A percentile compares a stretch with the other conserved stretches of the same genome.
Evolutionary conservation across 2,329 filamentous ascomycete genomes (phyloP).

Genomic region (Xylaria sp.): DNA sequence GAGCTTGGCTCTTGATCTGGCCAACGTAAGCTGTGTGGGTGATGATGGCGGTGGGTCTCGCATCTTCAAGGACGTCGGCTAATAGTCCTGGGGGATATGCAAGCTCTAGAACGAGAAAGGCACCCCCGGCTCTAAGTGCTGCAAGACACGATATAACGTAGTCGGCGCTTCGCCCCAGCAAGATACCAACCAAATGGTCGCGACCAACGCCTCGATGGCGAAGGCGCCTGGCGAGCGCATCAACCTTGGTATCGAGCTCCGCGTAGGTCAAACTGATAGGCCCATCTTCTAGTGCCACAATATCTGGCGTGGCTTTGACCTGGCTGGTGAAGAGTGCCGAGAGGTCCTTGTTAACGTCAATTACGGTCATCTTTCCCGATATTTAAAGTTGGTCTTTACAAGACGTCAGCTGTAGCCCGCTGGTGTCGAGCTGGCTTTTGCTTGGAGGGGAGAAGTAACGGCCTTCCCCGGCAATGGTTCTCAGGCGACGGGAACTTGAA

Average conservation of each 20-base stretch:
- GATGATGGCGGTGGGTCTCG: slow-evolving; percentile 75
- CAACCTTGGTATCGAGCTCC: slow-evolving; percentile 75
- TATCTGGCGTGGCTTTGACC: slow-evolving; percentile 73
- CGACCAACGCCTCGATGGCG: slow-evolving; percentile 75
- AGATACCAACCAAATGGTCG: slow-evolving; percentile 78
- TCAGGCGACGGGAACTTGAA: not conserved
- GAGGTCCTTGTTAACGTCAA: slow-evolving; percentile 78
- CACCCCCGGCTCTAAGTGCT: slow-evolving; percentile 80
- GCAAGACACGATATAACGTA: slow-evolving; percentile 84
- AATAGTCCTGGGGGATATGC: slow-evolving; percentile 80
- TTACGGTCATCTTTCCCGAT: slow-evolving; percentile 63
- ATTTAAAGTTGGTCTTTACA: not conserved
- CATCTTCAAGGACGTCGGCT: slow-evolving; percentile 80
- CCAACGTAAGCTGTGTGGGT: slow-evolving; percentile 72
- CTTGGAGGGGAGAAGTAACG: not conserved
- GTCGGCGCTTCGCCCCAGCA: slow-evolving; percentile 78
- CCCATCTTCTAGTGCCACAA: slow-evolving; percentile 78
- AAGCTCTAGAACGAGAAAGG: slow-evolving; percentile 82
- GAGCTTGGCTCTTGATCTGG: slow-evolving; percentile 71
- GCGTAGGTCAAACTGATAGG: slow-evolving; percentile 74
- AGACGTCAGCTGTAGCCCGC: not conserved
- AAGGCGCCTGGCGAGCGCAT: slow-evolving; percentile 70
- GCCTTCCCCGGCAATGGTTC: slow-evolving; percentile 1
- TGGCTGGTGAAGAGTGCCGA: slow-evolving; percentile 77
- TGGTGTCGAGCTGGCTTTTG: not conserved